Evolutionary conservation across 1,284 basidiomycete genomes (phyloP).

Genomic region (Cystobasidium pallidum): DNA sequence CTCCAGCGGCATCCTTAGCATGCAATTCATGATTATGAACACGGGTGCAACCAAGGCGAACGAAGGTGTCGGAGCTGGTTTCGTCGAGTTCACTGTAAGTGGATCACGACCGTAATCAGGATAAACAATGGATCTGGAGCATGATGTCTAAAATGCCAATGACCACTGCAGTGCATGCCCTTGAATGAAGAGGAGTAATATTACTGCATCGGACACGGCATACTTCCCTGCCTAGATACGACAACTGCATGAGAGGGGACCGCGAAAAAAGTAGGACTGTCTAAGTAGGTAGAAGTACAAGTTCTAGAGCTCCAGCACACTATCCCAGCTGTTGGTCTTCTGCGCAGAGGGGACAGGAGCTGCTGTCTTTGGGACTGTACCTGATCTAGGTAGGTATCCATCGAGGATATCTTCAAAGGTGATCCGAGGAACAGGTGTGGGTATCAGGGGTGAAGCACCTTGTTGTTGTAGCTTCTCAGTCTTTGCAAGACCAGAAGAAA

Average conservation of each 20-base stretch:
- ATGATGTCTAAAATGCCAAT: not conserved
- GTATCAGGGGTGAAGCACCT: not conserved
- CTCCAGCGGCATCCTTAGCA: constrained; percentile 72
- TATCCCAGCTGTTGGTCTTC: constrained; percentile 25
- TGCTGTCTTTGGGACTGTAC: not conserved
- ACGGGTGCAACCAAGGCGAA: constrained; percentile 37
- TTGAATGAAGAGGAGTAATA: constrained; percentile 34
- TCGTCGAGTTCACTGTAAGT: constrained; percentile 51
- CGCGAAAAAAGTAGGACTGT: not conserved
- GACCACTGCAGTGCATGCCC: constrained; percentile 33
- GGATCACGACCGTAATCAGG: too few relatives aligned
- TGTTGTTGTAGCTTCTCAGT: constrained; percentile 2
- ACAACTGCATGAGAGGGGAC: not conserved
- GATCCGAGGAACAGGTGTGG: constrained; percentile 17
- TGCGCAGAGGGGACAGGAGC: not conserved
- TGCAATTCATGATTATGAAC: constrained; percentile 82
- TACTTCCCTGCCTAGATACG: not conserved
- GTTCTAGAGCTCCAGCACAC: constrained; percentile 10
- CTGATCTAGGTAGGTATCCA: constrained; percentile 23
- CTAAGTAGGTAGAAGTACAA: not conserved
- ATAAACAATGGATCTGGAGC: too few relatives aligned
- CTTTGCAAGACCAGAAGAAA: constrained; percentile 28
- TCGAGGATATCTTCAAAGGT: constrained; percentile 40
- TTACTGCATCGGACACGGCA: not conserved
- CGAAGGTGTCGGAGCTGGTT: constrained; percentile 42